Conservation (phyloP, 2,329 filamentous ascomycete genomes). For the Botrytis elliptica region DNA sequence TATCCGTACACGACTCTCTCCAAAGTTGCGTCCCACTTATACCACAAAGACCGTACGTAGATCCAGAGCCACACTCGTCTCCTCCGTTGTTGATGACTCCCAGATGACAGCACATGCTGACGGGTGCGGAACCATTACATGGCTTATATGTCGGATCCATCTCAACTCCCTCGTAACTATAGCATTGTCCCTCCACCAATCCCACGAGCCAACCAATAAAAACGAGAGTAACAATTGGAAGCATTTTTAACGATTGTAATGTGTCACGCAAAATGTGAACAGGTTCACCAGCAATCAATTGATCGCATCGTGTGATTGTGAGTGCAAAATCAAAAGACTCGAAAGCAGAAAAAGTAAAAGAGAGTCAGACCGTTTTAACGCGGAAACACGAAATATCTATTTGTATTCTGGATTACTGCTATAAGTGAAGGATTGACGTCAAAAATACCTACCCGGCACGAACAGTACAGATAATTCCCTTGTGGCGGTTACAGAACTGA, state of each 20-base stretch:
- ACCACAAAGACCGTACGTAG: slow-evolving; percentile 20
- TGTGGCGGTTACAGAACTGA: not conserved
- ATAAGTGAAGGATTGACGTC: not conserved
- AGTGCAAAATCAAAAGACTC: not conserved
- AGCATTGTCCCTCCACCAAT: slow-evolving; percentile 10
- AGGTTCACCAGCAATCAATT: not conserved
- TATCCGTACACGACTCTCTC: slow-evolving; percentile 20
- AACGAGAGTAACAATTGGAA: not conserved
- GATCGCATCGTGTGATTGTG: not conserved
- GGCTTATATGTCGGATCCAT: slow-evolving; percentile 9
- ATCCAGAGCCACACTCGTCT: slow-evolving; percentile 18
- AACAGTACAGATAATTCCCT: not conserved
- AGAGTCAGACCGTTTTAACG: not conserved
- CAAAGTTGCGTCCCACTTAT: slow-evolving; percentile 17
- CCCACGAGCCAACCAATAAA: not conserved
- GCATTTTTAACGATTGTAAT: not conserved
- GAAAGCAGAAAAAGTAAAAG: not conserved
- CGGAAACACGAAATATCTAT: not conserved
- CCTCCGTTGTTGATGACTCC: not conserved
- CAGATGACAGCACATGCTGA: slow-evolving; percentile 20
- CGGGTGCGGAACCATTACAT: slow-evolving; percentile 16
- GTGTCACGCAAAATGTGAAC: not conserved
- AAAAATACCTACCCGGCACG: not conserved
- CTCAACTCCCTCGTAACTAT: slow-evolving; percentile 2
- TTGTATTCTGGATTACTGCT: not conserved